Conservation (phyloP, 192 early-diverging fungal species). For the Oehlia diaphana region DNA sequence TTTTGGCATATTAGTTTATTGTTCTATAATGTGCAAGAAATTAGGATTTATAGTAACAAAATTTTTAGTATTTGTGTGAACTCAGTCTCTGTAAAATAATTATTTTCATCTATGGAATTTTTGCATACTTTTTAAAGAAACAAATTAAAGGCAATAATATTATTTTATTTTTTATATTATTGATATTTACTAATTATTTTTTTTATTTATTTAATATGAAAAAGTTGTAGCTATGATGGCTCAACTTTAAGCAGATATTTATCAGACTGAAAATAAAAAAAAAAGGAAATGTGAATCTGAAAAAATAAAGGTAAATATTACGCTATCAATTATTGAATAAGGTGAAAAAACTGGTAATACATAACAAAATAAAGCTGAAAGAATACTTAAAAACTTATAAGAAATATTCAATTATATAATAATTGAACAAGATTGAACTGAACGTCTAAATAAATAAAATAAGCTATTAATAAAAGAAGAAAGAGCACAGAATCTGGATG, state of each 20-base stretch:
- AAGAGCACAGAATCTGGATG: too few species aligned
- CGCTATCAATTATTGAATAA: too few species aligned
- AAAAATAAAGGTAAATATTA: too few species aligned
- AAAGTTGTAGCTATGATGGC: background rate
- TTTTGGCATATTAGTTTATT: slow-evolving; percentile 7
- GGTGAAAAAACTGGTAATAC: too few species aligned
- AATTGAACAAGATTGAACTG: too few species aligned
- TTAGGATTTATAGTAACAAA: background rate
- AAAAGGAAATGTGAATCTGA: background rate
- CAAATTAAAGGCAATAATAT: background rate
- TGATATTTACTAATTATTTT: background rate
- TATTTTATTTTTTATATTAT: background rate
- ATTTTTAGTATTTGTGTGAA: slow-evolving; percentile 29
- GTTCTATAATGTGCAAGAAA: background rate
- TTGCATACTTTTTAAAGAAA: background rate
- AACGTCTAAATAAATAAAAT: too few species aligned
- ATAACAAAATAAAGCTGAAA: too few species aligned
- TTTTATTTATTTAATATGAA: slow-evolving; percentile 5
- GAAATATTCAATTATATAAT: too few species aligned
- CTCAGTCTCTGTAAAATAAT: slow-evolving; percentile 10
- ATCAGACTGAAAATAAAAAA: background rate
- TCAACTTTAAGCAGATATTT: background rate
- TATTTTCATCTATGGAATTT: slow-evolving; percentile 2
- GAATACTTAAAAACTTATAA: too few species aligned
- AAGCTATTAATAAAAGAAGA: too few species aligned